Base-by-base conservation (phyloP, 805 yeast species). In the Sungouiozyma intestinalis region DNA sequence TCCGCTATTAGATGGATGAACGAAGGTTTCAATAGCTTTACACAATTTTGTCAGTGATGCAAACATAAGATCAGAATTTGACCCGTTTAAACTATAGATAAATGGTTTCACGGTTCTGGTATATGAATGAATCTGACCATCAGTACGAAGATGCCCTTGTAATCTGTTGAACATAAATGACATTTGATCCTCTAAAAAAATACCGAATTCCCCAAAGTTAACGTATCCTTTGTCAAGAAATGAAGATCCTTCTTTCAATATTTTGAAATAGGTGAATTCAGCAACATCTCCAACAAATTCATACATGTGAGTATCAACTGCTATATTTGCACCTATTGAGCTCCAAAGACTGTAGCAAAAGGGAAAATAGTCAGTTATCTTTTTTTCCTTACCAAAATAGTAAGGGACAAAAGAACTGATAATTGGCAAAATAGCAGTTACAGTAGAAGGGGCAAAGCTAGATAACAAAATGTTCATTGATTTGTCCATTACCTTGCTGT, bases 1-100 rank as follows among this genome's bases (percentile, higher is more conserved):
- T 0, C 96, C 97, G n/a, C 70, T 61, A 58, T 88, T 88, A 0
- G 97, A 87, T 5, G 98, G 98, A 59, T 92, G 97, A 3, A 79
- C 79, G 61, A 81, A 85, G 16, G 95, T 84, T 47, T 76, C 81
- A 4, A 87, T 66, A 0, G 94, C 77, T 41, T 77, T 77, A n/a
- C 82, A 51, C 20, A 84, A 64, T 0, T 76, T 69, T 17, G 67
- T 65, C 4, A 88, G 53, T 39, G 71, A 66, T 15, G 68, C 74
- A 49, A 81, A 57, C 17, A 79, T 68, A 16, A 57, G 67, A 2
- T 60, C 71, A 11, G 69, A 65, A 32, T 57, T 50, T 3, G 69
- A 61, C 0, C 85, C 81, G 16, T 72, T 70, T 3, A 88, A 60
- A 0, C 90, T 80, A 54, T 71, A 78, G 1, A 84, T 69, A 13